Evolutionary conservation across 495 filamentous ascomycete species (phyloP), one percentile per base, ranked within the genome.

Genomic region (Aspergillus heteromorphus): DNA sequence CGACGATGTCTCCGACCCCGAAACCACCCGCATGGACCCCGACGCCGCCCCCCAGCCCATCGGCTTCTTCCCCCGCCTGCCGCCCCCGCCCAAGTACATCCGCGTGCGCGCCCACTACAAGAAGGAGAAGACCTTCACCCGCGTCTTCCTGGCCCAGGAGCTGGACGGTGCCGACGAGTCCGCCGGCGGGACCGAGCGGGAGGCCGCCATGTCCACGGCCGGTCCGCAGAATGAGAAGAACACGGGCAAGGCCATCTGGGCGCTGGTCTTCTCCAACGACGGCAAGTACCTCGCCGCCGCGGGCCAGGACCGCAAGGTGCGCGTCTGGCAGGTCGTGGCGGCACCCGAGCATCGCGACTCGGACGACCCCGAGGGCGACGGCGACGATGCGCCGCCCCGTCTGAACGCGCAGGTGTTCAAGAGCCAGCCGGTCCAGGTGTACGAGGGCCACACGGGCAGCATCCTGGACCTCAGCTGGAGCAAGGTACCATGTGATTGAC

Each of bases 391-490:
- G 0, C 53, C 58, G 29, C 61, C 71, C 11, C 81, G 82, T 54
- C 73, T 97, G 56, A 92, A 87, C 62, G 93, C 93, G 31, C 93
- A 91, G 6, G 91, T 97, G n/a, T 97, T 99, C 68, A 82, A 83
- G 61, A 75, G 79, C 16, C 86, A 86, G 63, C 88, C 91, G 1
- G 62, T 87, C 5, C 81, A 84, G 48, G 86, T 93, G 62, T 96
- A 93, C 63, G 73, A 83, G 51, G 92, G 91, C 0, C 93, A 99
- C 64, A 88, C 83, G 0, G 87, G 86, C 6, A 91, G 92, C 64
- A 83, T 99, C 5, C 72, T 99, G 58, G 92, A 95, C 63, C 63
- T 99, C 31, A 96, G 89, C 68, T 99, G 93, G 92, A 96, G 91
- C 74, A 99, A 98, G 74, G 83, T 86, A 77, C 54, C 70, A 14